phyloP scores from a whole-genome alignment of 805 yeast genomes.

The Candida railenensis region DNA sequence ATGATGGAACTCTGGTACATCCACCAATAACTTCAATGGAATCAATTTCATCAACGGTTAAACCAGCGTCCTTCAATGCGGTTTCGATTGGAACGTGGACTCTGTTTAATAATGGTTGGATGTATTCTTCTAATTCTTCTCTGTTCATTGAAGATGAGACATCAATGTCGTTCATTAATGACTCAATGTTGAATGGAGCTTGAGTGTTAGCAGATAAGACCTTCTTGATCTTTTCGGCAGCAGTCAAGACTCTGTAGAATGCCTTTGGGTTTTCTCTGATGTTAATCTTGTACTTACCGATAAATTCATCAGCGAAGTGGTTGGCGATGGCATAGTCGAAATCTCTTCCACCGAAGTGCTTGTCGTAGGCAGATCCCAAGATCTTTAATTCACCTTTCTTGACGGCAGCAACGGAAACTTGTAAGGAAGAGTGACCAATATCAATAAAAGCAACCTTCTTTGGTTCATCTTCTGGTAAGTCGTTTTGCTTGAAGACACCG shows the following conservation, averaged over 20 bases:
- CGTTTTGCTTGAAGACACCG: constrained; percentile 94
- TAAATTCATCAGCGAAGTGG: constrained; percentile 92
- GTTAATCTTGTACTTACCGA: constrained; percentile 89
- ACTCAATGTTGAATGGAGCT: constrained; percentile 94
- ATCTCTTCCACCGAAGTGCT: constrained; percentile 98
- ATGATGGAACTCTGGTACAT: constrained; percentile 93
- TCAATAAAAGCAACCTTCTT: constrained; percentile 91
- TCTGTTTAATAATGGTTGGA: constrained; percentile 77
- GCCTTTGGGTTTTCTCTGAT: constrained; percentile 92
- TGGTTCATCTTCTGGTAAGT: constrained; percentile 91
- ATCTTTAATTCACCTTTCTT: constrained; percentile 96
- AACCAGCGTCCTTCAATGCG: constrained; percentile 79
- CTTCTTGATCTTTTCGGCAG: constrained; percentile 93
- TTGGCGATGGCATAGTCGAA: constrained; percentile 91
- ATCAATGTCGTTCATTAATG: constrained; percentile 96
- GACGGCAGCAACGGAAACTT: constrained; percentile 85
- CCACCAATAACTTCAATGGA: constrained; percentile 97
- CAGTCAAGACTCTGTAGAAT: constrained; percentile 84
- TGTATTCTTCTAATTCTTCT: constrained; percentile 89
- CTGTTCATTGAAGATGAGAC: constrained; percentile 86
- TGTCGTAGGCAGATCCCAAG: constrained; percentile 88
- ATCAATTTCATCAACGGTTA: constrained; percentile 73
- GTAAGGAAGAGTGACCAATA: constrained; percentile 95
- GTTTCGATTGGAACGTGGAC: constrained; percentile 72
- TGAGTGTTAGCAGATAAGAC: constrained; percentile 92